Evolutionary conservation across 179 eudicot species (phyloP), one percentile per base, ranked within the genome.

Genomic region (Actinidia arguta): DNA sequence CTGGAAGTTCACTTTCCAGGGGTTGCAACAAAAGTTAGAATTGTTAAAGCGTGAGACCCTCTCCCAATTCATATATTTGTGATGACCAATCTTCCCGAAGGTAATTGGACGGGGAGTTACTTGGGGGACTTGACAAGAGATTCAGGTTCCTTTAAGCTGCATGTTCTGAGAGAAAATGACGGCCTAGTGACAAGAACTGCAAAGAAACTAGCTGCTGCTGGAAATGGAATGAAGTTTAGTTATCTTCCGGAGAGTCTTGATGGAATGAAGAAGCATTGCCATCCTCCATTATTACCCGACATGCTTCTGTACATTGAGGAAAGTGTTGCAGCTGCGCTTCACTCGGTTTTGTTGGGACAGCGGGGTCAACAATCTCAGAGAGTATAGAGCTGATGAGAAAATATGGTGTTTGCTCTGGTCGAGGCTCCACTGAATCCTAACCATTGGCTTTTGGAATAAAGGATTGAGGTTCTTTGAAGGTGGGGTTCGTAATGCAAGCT

Each of bases 331-430:
- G 98, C 81, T 95, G 99, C 88, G 99, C 94, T 85, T 86, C 93
- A 66, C 91, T 96, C 73, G 99, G 99, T 76, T 96, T 94, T 86
- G 90, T 91, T 47, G 99, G 98, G 83, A 96, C 99, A 76, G 81
- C 94, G 39, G 98, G 99, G 8, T 96, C 99, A 20, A 96, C 98
- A 31, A 96, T 96, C 72, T 96, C 96, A 10, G 96, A 92, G 76
- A 94, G 89, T 83, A 91, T 96, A 78, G 92, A 90, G 76, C 77
- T 94, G 73, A 91, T 94, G 96, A 92, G 99, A 84, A 91, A 88
- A 87, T 84, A 90, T 78, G 80, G 79, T 27, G 24, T 83, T 59
- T 96, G 98, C 78, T 87, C 79, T 52, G 58, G 74, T 64, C 59
- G 67, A 82, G 56, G 54, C 31, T 50, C 84, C 17, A 36, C 48